A percentile compares a stretch with the other conserved stretches of the same genome.
Conservation (phyloP, 176 grass and related monocot genomes). For the Raddia distichophylla region DNA sequence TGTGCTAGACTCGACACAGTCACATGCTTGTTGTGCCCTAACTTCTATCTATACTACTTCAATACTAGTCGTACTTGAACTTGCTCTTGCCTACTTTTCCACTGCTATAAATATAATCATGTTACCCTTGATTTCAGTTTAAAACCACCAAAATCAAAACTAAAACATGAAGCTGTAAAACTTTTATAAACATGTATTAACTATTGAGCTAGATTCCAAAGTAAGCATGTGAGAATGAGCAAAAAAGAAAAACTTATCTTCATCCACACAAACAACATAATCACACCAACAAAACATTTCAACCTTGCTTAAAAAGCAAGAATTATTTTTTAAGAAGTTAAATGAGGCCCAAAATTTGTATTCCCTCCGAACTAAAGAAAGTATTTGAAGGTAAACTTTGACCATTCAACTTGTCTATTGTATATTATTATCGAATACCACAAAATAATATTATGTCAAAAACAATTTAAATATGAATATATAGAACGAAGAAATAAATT, state of each 20-base stretch:
- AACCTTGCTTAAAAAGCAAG: no score
- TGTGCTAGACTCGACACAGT: constrained; percentile 17
- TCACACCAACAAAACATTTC: neutral
- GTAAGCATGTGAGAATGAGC: neutral
- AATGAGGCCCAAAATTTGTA: no score
- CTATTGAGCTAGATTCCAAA: neutral
- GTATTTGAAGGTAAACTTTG: no score
- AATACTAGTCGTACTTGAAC: neutral
- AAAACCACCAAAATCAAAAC: neutral
- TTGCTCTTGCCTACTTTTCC: neutral
- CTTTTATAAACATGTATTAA: neutral
- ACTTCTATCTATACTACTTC: neutral
- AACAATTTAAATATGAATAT: no score
- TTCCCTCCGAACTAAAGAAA: no score
- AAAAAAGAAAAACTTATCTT: neutral
- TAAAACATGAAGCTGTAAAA: neutral
- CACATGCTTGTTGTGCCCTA: constrained; percentile 47
- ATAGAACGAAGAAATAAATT: no score
- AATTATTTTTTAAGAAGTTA: no score
- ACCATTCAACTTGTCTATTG: no score
- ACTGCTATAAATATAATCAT: neutral
- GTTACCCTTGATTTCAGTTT: neutral
- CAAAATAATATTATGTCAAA: no score
- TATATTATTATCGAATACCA: no score
- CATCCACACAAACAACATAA: neutral